Evolutionary conservation across 2,329 filamentous ascomycete species (phyloP).

Genomic region (Davidsoniella neocaledoniae): DNA sequence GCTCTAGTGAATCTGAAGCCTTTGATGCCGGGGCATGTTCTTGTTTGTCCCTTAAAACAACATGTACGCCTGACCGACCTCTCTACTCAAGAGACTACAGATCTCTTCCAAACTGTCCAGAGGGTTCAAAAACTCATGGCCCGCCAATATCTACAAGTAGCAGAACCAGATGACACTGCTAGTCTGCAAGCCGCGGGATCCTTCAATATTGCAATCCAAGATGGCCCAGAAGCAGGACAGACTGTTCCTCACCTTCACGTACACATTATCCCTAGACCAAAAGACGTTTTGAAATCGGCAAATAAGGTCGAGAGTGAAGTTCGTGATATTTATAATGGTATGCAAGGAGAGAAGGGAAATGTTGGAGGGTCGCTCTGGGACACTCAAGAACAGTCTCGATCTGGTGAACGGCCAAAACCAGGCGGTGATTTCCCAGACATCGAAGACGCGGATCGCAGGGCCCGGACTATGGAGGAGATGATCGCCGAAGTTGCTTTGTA

Average conservation of each 20-base stretch:
- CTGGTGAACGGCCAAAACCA: slow-evolving; percentile 28
- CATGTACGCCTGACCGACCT: slow-evolving; percentile 65
- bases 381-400: slow-evolving; percentile 14
- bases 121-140: slow-evolving; percentile 62
- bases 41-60: slow-evolving; percentile 56
- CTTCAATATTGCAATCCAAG: slow-evolving; percentile 91
- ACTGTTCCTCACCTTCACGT: slow-evolving; percentile 88
- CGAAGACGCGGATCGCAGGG: slow-evolving; percentile 51
- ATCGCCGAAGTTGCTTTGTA: slow-evolving; percentile 55
- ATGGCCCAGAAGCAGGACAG: slow-evolving; percentile 79
- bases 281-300: slow-evolving; percentile 27
- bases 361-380: slow-evolving; percentile 55
- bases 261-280: slow-evolving; percentile 66
- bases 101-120: slow-evolving; percentile 80
- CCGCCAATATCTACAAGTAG: slow-evolving; percentile 30
- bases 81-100: slow-evolving; percentile 49
- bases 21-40: slow-evolving; percentile 79
- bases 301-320: slow-evolving; percentile 26
- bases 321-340: slow-evolving; percentile 65
- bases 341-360: slow-evolving; percentile 77
- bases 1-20: slow-evolving; percentile 93
- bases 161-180: slow-evolving; percentile 19
- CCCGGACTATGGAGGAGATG: slow-evolving; percentile 63
- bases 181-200: slow-evolving; percentile 40
- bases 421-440: slow-evolving; percentile 47